phyloP scores from a whole-genome alignment of 805 yeast species.

The Saturnispora quitensis region DNA sequence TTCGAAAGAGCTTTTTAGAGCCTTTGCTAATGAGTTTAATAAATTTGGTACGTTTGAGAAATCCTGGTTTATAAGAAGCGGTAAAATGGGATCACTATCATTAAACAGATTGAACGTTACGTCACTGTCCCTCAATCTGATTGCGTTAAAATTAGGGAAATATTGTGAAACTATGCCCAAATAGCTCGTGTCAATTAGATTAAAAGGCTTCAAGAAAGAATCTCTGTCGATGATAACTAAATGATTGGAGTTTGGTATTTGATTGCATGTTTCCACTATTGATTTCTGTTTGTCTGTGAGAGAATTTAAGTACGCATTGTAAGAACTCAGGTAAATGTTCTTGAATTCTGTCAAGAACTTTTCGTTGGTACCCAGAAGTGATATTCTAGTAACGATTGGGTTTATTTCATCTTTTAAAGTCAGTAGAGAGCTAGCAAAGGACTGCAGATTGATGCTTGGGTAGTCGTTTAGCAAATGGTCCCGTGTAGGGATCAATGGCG shows the following conservation, averaged over 20 bases:
- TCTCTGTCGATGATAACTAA: background rate
- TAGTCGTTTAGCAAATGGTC: background rate
- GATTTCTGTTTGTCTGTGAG: conserved; percentile 28
- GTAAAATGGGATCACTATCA: conserved; percentile 38
- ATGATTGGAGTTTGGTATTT: background rate
- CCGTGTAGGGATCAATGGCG: background rate
- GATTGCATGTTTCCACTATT: background rate
- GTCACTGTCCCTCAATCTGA: background rate
- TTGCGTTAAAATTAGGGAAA: background rate
- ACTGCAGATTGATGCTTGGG: background rate
- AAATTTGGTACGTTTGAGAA: conserved; percentile 73
- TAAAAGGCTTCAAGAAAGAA: background rate
- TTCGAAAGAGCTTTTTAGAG: conserved; percentile 61
- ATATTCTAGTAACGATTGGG: background rate
- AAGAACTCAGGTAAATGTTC: conserved; percentile 30
- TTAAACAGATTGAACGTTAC: background rate
- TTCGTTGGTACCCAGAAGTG: conserved; percentile 42
- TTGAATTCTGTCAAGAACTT: conserved; percentile 30
- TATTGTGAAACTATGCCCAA: conserved; percentile 1
- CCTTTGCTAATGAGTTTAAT: conserved; percentile 61
- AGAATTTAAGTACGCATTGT: conserved; percentile 22
- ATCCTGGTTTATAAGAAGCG: conserved; percentile 51
- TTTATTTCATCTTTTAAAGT: background rate
- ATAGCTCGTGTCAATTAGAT: background rate
- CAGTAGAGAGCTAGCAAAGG: background rate